Base-by-base conservation (phyloP, 116 monocot species). In the Cymodocea nodosa region DNA sequence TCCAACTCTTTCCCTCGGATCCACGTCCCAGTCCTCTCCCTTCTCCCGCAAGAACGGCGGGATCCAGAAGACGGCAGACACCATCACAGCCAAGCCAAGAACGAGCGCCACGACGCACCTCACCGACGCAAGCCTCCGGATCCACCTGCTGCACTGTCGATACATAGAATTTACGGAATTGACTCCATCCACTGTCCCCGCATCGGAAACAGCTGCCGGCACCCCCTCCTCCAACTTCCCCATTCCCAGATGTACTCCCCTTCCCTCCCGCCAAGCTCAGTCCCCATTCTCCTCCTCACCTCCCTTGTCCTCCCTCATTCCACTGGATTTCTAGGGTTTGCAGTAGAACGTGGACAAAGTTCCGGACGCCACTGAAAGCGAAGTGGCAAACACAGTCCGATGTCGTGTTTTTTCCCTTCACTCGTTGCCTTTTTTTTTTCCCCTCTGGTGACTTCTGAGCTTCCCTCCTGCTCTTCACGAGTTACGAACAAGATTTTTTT, bases 31-130 rank as follows among this genome's bases (percentile, higher is more conserved):
- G 18, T 19, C 20, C 25, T 20, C 73, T 19, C 34, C 63, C 0
- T 16, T 15, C 4, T 49, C 67, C 44, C 69, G 51, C 56, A 76
- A 50, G 61, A 85, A 87, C 9, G 87, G 89, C 23, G 78, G 90
- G 20, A 95, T 60, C 85, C 83, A 90, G 77, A 95, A 95, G 6
- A 83, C 63, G 2, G 81, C 90, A 4, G 85, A 90, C 12, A 90
- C 65, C 34, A 87, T 50, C 63, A 90, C 79, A 10, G 81, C 95
- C 6, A 80, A 37, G 17, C 87, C 85, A 34, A 95, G 67, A 7
- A 78, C 60, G 35, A 90, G 63, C 73, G 78, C 79, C 20, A 77
- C 72, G 6, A 79, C 61, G 74, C 90, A 95, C 37, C 79, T 75
- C 19, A 68, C 60, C 64, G 74, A 62, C 69, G 80, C 76, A 52